Conservation (phyloP, 805 yeast species). For the Candida maesae region DNA sequence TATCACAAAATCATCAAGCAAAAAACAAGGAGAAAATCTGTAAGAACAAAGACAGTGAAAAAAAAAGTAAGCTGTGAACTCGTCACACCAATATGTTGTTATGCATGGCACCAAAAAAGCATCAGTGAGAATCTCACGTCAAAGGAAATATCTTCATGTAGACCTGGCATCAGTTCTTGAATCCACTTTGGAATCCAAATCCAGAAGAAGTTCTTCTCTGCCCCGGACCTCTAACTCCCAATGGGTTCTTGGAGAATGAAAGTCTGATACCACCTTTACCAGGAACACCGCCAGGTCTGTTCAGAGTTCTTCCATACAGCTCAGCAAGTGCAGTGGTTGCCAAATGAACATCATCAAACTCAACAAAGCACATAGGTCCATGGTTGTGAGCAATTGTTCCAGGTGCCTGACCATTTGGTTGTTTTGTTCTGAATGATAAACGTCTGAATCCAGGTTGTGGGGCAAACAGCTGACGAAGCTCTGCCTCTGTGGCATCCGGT, state of each 20-base stretch:
- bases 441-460: conserved; percentile 92
- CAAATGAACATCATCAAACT: conserved; percentile 91
- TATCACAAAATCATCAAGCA: background rate
- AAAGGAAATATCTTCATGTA: background rate
- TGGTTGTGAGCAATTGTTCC: conserved; percentile 40
- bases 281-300: conserved; percentile 64
- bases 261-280: conserved; percentile 93
- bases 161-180: conserved; percentile 13
- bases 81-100: too few relatives aligned
- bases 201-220: conserved; percentile 38
- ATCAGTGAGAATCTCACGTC: too few relatives aligned
- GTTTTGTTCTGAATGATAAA: conserved; percentile 83
- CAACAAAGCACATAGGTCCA: conserved; percentile 99
- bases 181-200: conserved; percentile 20
- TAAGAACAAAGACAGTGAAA: background rate
- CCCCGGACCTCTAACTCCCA: conserved; percentile 85
- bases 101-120: too few relatives aligned
- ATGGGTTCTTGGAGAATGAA: conserved; percentile 92
- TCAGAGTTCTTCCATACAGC: conserved; percentile 86
- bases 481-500: conserved; percentile 94
- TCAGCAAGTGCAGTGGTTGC: conserved; percentile 95
- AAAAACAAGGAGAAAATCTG: background rate
- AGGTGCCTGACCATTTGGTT: conserved; percentile 33
- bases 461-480: conserved; percentile 79
- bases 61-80: too few relatives aligned